Evolutionary conservation across 2,329 filamentous ascomycete genomes (phyloP).

Genomic region (Penicillium occitanis): DNA sequence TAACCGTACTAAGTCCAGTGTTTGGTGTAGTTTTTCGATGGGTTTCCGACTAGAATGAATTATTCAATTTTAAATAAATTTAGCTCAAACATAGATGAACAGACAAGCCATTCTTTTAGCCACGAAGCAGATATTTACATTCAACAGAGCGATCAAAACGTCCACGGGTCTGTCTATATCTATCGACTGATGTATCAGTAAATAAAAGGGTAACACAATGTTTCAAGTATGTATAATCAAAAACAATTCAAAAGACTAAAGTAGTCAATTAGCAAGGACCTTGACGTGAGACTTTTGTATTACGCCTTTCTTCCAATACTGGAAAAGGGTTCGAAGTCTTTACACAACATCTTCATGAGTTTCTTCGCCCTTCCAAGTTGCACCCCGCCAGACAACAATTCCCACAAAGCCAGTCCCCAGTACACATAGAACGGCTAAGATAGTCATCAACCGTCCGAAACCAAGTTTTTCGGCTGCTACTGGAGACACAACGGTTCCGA

Average conservation of each 20-base stretch:
- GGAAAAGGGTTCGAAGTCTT: background rate
- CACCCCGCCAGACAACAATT: background rate
- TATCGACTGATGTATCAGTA: too few species aligned
- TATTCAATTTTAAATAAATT: too few species aligned
- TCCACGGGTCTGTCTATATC: too few species aligned
- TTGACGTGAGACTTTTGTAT: background rate
- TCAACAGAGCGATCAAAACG: background rate
- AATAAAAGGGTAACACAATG: background rate
- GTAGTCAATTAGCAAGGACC: background rate
- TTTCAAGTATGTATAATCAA: background rate
- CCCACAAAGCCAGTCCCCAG: background rate
- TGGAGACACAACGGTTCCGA: constrained; percentile 12
- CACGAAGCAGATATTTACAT: background rate
- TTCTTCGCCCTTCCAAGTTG: background rate
- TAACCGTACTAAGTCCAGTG: background rate
- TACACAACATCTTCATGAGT: background rate
- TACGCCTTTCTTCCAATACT: background rate
- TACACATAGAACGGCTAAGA: background rate
- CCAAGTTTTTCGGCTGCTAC: background rate
- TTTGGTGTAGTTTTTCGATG: background rate
- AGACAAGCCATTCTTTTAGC: background rate
- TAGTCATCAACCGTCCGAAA: constrained; percentile 1
- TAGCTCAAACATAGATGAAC: background rate
- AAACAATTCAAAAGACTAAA: background rate
- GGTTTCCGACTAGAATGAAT: background rate